Base-by-base conservation (phyloP, 192 early-diverging fungal species). In the Rhizophagus clarus region DNA sequence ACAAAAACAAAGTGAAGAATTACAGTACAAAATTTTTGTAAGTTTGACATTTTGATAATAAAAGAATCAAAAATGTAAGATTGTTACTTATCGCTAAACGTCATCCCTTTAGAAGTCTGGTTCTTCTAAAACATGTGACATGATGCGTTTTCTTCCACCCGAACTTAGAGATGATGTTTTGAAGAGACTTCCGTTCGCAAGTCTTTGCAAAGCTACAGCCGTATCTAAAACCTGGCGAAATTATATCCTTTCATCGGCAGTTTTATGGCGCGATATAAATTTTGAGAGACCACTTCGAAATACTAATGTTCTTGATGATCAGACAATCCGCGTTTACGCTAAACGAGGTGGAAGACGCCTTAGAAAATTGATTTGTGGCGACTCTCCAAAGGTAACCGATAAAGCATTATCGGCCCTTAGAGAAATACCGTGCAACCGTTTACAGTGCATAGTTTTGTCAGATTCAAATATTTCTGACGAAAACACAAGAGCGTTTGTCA, bases 191-290 rank as follows among this genome's bases (percentile, higher is more conserved):
- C 40, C 71, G 4, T 49, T 72, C 51, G 4, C 71, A 17, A 72
- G 45, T 72, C 20, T 72, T 49, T 72, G 71, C 45, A 72, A 28
- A 49, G n/a, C 24, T 28, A 14, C 71, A 15, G 42, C 12, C 8
- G 71, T 72, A 17, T 72, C 71, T 14, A 72, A 72, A 72, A 42
- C 11, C 14, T 72, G 71, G 71, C 40, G 71, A 17, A 26, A 28
- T 22, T 72, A 47, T 49, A 72, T 72, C 24, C 10, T 51, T 1
- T 47, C 37, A 4, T 49, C 45, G 12, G 22, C 12, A 49, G 20
- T 12, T 11, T 72, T 72, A 28, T 72, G 42, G 37, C 37, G 14
- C 7, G 17, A 72, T 49, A n/a, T 72, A 22, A 17, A 72, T 72
- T 72, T 72, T 34, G n/a, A n/a, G 12, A 12, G 42, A 24, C 22